These are phyloP conservation scores for Aspergillus phoenicis DNA, from an alignment of 2,329 filamentous ascomycete species.

Conservation along the genomic window DNA sequence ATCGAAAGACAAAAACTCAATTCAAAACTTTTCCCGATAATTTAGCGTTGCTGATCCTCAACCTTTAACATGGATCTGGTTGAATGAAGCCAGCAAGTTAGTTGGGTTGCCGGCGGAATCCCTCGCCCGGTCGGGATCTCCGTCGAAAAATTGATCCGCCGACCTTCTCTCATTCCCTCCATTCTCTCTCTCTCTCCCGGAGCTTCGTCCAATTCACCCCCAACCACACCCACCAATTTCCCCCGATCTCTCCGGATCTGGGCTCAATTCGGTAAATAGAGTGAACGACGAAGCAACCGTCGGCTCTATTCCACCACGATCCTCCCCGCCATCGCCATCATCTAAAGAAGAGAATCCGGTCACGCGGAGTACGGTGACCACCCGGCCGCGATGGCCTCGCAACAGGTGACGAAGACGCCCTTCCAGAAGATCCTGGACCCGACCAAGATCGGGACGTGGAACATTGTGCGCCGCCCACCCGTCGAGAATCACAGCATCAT, in stretches of 20 bases:
- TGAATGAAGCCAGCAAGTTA: no score
- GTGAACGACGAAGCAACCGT: not conserved
- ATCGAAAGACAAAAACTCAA: no score
- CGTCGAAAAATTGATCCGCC: conserved; percentile 41
- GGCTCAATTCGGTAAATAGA: conserved; percentile 24
- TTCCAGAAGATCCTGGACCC: conserved; percentile 43
- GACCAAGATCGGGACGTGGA: conserved; percentile 43
- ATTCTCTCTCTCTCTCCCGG: conserved; percentile 1
- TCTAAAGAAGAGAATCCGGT: no score
- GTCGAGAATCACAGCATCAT: conserved; percentile 40
- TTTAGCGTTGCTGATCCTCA: no score
- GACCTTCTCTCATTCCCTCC: conserved; percentile 23
- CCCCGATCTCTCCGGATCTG: not conserved
- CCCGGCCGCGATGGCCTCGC: conserved; percentile 41
- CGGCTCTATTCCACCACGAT: not conserved
- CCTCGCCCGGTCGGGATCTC: conserved; percentile 25
- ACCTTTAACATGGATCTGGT: no score
- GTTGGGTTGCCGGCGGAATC: not conserved
- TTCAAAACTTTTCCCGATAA: no score
- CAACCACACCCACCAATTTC: conserved; percentile 9
- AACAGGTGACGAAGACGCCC: conserved; percentile 17
- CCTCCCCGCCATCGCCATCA: not conserved
- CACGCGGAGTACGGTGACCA: not conserved
- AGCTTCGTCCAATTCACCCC: conserved; percentile 3
- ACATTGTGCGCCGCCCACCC: conserved; percentile 39